These are phyloP conservation scores for Podila minutissima DNA, from an alignment of 192 early-diverging fungal genomes.

Conservation along the genomic window DNA sequence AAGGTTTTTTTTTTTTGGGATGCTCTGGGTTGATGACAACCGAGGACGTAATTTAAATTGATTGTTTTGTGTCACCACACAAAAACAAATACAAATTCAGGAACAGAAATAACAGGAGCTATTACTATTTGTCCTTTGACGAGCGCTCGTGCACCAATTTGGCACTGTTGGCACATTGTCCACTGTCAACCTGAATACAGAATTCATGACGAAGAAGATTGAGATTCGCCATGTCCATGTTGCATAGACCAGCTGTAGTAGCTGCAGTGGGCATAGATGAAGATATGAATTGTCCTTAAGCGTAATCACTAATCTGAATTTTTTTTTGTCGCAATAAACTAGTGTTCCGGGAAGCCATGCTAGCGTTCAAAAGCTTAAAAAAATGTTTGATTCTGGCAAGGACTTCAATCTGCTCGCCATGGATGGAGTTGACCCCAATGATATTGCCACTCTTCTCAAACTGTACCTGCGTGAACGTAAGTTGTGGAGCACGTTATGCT, in stretches of 20 bases:
- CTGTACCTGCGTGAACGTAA: slow-evolving; percentile 70
- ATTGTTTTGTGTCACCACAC: no score
- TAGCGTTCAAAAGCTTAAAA: slow-evolving; percentile 59
- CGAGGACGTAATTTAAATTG: not conserved
- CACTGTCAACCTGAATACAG: no score
- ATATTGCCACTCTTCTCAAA: slow-evolving; percentile 67
- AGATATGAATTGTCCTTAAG: not conserved
- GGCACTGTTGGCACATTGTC: no score
- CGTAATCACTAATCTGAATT: not conserved
- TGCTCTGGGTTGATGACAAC: not conserved
- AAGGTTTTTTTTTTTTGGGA: not conserved
- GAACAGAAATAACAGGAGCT: no score
- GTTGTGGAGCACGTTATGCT: slow-evolving; percentile 4
- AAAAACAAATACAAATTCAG: no score
- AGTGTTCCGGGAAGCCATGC: slow-evolving; percentile 62
- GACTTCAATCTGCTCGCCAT: slow-evolving; percentile 58
- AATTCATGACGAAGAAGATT: no score
- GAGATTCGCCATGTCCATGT: no score
- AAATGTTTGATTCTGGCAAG: slow-evolving; percentile 61
- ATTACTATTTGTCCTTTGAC: no score
- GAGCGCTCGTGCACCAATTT: no score
- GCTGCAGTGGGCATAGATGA: not conserved
- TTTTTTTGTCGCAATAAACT: not conserved
- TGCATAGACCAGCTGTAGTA: not conserved
- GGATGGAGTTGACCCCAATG: slow-evolving; percentile 61